Percentiles rank a stretch among this genome's conserved stretches.
phyloP scores from a whole-genome alignment of 2,329 filamentous ascomycete genomes.

The Hortaea werneckii region DNA sequence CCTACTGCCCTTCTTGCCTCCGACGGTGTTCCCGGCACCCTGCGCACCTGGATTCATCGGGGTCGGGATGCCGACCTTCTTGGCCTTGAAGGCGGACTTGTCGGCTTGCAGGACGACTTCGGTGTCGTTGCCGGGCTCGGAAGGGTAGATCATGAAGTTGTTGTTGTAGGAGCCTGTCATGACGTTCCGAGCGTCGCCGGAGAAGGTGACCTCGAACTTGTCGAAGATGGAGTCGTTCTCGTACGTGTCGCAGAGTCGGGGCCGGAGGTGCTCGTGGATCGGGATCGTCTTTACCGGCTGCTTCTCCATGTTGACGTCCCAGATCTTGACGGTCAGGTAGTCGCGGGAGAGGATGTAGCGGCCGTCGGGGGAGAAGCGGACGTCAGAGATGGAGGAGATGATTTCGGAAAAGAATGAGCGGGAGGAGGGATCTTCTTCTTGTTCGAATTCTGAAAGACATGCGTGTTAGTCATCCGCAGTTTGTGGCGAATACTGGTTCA shows the following conservation, averaged over 20 bases:
- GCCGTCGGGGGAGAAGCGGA: conserved; percentile 92
- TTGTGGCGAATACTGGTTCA: no score
- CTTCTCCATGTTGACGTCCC: conserved; percentile 99
- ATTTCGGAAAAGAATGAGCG: conserved; percentile 99
- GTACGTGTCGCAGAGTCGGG: conserved; percentile 91
- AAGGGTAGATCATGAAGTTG: conserved; percentile 99
- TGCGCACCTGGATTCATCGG: conserved; percentile 77
- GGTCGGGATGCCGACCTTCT: conserved; percentile 96
- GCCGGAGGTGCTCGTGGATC: conserved; percentile 92
- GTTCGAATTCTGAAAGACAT: conserved; percentile 70
- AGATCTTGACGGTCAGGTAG: conserved; percentile 98
- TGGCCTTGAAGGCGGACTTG: conserved; percentile 98
- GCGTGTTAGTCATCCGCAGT: no score
- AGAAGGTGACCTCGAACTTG: conserved; percentile 99
- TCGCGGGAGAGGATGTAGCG: conserved; percentile 95
- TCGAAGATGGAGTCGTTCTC: conserved; percentile 99
- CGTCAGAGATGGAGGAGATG: conserved; percentile 97
- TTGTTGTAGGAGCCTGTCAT: conserved; percentile 99
- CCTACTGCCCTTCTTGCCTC: conserved; percentile 72
- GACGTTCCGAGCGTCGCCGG: conserved; percentile 93
- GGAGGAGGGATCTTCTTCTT: conserved; percentile 95
- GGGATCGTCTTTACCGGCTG: conserved; percentile 97
- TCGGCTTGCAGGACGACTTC: conserved; percentile 96
- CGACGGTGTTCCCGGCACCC: conserved; percentile 20
- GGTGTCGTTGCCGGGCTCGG: conserved; percentile 88